Evolutionary conservation across 2,329 filamentous ascomycete genomes (phyloP), one percentile per base, ranked within the genome.

Genomic region (Arthrobotrys sphaeroides): DNA sequence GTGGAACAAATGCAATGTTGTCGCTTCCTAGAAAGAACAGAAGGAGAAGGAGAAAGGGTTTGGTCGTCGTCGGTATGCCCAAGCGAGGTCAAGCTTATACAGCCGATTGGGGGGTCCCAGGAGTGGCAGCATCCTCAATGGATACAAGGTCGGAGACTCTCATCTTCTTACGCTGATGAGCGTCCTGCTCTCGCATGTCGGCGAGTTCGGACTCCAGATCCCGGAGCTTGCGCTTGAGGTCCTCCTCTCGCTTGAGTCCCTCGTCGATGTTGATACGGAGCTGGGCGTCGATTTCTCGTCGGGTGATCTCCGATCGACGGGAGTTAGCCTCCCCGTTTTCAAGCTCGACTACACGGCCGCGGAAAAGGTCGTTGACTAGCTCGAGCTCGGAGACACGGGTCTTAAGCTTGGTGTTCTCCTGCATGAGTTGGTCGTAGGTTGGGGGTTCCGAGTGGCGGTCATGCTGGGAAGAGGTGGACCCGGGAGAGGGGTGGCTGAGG

Each of bases 331-430:
- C 91, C 80, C 90, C 90, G 78, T 90, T 88, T 81, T 96, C 92
- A 10, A 95, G 85, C 81, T 95, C 86, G 81, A 89, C 83, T 42
- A 97, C 89, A 9, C 90, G 88, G 38, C 90, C 90, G 59, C 90
- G 87, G 82, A 93, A 93, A 47, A 94, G 85, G 81, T 91, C 91
- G 80, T 94, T 97, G 85, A 99, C 97, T 61, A 99, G 88, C 82
- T 99, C 95, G 22, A 99, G 87, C 82, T 99, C 95, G 79, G 90
- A 95, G 33, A 99, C 94, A 43, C 95, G 90, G 0, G 95, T 99
- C 84, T 96, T 96, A n/a, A 98, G 86, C 59, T 90, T 90, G 3
- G 91, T 91, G 82, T 96, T 97, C 77, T 90, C 88, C 1, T 90
- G 90, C 61, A 93, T 49, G 22, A 96, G 87, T 75, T 91, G 90